These are phyloP conservation scores for Aurifilum marmelostoma DNA, from an alignment of 2,329 filamentous ascomycete genomes.

Conservation along the genomic window DNA sequence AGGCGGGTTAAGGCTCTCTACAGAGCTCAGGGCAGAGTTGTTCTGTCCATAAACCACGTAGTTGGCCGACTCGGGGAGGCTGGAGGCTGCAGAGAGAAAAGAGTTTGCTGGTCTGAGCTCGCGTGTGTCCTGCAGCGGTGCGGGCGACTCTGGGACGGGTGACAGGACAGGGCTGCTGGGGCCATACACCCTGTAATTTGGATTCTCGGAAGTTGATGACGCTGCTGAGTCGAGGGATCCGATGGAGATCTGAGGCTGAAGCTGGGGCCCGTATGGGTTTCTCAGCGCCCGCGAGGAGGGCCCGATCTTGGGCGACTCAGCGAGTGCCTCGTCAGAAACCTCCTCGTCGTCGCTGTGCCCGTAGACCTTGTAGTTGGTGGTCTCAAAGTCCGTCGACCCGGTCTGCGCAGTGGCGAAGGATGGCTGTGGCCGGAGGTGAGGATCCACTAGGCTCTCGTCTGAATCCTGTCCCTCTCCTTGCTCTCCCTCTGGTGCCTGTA, in stretches of 20 bases:
- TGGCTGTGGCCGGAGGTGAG: conserved; percentile 36
- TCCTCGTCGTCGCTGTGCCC: conserved; percentile 42
- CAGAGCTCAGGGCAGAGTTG: conserved; percentile 44
- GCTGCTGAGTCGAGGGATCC: conserved; percentile 32
- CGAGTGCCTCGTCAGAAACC: conserved; percentile 22
- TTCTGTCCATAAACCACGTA: conserved; percentile 50
- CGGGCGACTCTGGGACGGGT: conserved; percentile 24
- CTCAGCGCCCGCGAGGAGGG: conserved; percentile 18
- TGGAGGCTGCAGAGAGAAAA: conserved; percentile 42
- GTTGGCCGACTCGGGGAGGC: conserved; percentile 49
- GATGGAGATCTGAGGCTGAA: conserved; percentile 24
- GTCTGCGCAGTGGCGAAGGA: conserved; percentile 46
- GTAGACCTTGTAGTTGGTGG: conserved; percentile 59
- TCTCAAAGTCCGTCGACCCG: conserved; percentile 52
- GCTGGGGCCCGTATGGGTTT: conserved; percentile 18
- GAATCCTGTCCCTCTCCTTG: background rate
- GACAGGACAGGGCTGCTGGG: conserved; percentile 42
- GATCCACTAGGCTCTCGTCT: conserved; percentile 18
- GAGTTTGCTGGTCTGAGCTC: conserved; percentile 35
- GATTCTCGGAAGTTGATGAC: conserved; percentile 50
- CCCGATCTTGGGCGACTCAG: conserved; percentile 4
- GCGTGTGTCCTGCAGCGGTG: conserved; percentile 15
- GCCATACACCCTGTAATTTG: conserved; percentile 53
- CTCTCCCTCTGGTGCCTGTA: conserved; percentile 9
- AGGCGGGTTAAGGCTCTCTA: conserved; percentile 42